Percentiles rank a stretch among this genome's conserved stretches.
phyloP scores from a whole-genome alignment of 208 protist species.

The Leptomonas pyrrhocoris region DNA sequence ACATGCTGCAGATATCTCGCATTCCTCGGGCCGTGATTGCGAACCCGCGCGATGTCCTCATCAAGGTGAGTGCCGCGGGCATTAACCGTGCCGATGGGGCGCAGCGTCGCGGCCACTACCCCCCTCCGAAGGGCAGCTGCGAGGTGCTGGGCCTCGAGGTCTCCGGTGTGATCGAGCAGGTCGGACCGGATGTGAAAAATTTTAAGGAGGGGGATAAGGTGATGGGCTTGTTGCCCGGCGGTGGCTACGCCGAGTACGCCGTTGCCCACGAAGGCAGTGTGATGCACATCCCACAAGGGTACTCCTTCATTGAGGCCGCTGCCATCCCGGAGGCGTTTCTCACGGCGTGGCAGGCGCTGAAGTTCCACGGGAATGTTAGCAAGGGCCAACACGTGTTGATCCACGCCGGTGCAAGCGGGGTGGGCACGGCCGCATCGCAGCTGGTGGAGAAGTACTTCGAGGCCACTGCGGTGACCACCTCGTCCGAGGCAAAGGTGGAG shows the following conservation, averaged over 20 bases:
- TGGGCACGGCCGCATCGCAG: slow-evolving; percentile 86
- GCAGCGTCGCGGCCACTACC: slow-evolving; percentile 88
- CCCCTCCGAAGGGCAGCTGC: slow-evolving; percentile 74
- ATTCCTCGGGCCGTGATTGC: slow-evolving; percentile 47
- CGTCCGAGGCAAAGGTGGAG: slow-evolving; percentile 71
- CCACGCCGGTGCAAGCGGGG: slow-evolving; percentile 89
- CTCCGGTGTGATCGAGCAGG: slow-evolving; percentile 76
- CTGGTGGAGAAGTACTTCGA: slow-evolving; percentile 82
- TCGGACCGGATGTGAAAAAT: slow-evolving; percentile 55
- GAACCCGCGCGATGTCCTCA: slow-evolving; percentile 65
- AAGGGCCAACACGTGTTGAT: slow-evolving; percentile 82
- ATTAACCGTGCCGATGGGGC: slow-evolving; percentile 88
- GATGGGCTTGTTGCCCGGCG: slow-evolving; percentile 86
- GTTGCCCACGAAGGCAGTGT: slow-evolving; percentile 74
- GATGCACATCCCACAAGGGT: slow-evolving; percentile 82
- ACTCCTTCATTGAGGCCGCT: slow-evolving; percentile 88
- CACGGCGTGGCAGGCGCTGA: slow-evolving; percentile 92
- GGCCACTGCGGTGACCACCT: slow-evolving; percentile 66
- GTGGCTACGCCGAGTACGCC: slow-evolving; percentile 92
- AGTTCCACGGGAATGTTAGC: slow-evolving; percentile 64
- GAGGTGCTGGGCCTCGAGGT: slow-evolving; percentile 93
- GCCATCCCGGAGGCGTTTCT: slow-evolving; percentile 93
- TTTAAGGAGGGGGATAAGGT: slow-evolving; percentile 88
- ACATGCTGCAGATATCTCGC: slow-evolving; percentile 63
- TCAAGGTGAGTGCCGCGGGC: slow-evolving; percentile 87